These are phyloP conservation scores for Talaromyces amestolkiae DNA, from an alignment of 2,329 filamentous ascomycete genomes.

Conservation along the genomic window DNA sequence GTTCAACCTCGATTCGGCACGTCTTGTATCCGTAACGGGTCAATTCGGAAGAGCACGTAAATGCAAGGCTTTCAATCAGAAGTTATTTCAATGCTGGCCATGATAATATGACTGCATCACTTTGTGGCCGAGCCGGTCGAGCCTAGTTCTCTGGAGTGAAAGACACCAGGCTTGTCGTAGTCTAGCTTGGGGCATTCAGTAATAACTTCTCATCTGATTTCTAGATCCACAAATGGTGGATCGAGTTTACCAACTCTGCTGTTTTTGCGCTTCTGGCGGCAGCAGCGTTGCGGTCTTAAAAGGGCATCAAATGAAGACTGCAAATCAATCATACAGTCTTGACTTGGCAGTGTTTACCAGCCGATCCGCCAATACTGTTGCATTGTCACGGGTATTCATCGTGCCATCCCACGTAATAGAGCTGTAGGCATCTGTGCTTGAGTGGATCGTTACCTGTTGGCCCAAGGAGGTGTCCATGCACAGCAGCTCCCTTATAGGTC, in stretches of 20 bases:
- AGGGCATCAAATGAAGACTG: not conserved
- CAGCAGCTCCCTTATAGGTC: not conserved
- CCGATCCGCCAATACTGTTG: not conserved
- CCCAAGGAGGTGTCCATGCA: not conserved
- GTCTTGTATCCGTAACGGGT: not conserved
- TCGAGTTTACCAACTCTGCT: not conserved
- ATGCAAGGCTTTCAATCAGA: not conserved
- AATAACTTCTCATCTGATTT: not conserved
- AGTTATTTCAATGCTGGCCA: not conserved
- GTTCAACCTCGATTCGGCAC: not conserved
- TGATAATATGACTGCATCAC: not conserved
- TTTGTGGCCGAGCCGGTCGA: not conserved
- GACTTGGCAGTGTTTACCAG: not conserved
- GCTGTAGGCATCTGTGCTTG: not conserved
- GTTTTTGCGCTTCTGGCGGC: not conserved
- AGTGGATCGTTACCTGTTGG: not conserved
- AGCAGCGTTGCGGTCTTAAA: not conserved
- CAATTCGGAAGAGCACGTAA: not conserved
- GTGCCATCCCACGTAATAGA: not conserved
- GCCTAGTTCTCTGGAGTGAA: too few relatives aligned
- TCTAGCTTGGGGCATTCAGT: not conserved
- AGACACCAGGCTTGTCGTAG: not conserved
- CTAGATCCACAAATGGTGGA: not conserved
- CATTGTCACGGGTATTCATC: not conserved
- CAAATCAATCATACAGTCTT: not conserved